Evolutionary conservation across 352 stramenopile genomes (phyloP).

Genomic region (Phytopythium sindhum): DNA sequence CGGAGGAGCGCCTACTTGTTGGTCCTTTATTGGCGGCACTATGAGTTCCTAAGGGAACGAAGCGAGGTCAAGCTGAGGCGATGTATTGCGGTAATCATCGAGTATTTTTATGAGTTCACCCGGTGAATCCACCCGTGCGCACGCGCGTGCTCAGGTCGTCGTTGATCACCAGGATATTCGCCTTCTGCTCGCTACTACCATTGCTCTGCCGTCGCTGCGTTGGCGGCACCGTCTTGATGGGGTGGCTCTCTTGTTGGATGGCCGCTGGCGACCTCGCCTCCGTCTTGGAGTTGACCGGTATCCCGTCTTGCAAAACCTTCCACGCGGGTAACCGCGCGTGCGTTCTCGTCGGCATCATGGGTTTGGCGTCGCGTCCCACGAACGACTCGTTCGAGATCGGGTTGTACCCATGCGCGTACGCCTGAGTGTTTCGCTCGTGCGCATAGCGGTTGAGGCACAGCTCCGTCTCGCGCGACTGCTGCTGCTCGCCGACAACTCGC

Average conservation of each 20-base stretch:
- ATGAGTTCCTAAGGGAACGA: too few relatives aligned
- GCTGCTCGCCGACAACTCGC: constrained; percentile 29
- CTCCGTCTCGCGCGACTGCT: constrained; percentile 34
- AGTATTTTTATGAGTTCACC: neutral
- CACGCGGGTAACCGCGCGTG: constrained; percentile 38
- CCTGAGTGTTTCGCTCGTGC: constrained; percentile 51
- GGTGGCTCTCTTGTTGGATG: neutral
- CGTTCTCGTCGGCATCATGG: constrained; percentile 37
- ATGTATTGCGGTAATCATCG: constrained; percentile 4
- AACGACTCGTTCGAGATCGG: constrained; percentile 63
- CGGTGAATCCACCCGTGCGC: neutral
- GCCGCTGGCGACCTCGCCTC: constrained; percentile 1
- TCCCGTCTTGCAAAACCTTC: constrained; percentile 44
- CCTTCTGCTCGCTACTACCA: neutral
- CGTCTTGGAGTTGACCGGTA: constrained; percentile 25
- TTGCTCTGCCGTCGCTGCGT: neutral
- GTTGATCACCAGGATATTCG: constrained; percentile 1
- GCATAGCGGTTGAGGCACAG: constrained; percentile 62
- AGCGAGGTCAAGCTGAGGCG: neutral
- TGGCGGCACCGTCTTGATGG: neutral
- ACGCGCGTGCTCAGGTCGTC: neutral
- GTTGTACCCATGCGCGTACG: constrained; percentile 59
- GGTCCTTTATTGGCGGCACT: too few relatives aligned
- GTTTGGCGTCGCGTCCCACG: constrained; percentile 42
- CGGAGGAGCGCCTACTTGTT: too few relatives aligned